These are phyloP conservation scores for Teratosphaeriaceae sp. DNA, from an alignment of 2,329 filamentous ascomycete species.

Conservation along the genomic window DNA sequence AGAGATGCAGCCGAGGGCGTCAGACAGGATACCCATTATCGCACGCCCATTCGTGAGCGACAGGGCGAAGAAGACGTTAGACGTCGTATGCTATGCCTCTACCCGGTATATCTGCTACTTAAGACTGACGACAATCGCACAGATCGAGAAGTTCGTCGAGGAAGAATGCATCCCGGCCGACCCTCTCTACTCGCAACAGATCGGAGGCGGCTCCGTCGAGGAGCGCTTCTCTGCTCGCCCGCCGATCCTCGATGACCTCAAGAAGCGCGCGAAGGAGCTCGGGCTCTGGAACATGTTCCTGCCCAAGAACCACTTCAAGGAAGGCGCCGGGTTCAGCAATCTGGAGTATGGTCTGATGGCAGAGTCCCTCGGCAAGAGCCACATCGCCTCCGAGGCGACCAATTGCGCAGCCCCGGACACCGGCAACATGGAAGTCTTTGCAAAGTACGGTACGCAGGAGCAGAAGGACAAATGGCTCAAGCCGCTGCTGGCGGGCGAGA, in stretches of 20 bases:
- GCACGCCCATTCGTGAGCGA: slow-evolving; percentile 68
- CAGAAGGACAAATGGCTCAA: slow-evolving; percentile 47
- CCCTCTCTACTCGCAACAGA: slow-evolving; percentile 69
- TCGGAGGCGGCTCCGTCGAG: slow-evolving; percentile 58
- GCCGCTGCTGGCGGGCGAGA: slow-evolving; percentile 43
- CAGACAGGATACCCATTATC: slow-evolving; percentile 52
- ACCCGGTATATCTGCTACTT: neutral
- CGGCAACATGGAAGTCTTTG: slow-evolving; percentile 48
- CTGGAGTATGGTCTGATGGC: slow-evolving; percentile 98
- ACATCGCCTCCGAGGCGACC: slow-evolving; percentile 78
- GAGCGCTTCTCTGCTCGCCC: slow-evolving; percentile 77
- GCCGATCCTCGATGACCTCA: slow-evolving; percentile 77
- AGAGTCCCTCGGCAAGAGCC: slow-evolving; percentile 84
- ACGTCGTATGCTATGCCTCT: slow-evolving; percentile 48
- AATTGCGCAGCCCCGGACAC: slow-evolving; percentile 54
- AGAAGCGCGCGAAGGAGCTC: slow-evolving; percentile 71
- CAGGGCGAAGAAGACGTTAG: slow-evolving; percentile 73
- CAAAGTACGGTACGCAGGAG: slow-evolving; percentile 45
- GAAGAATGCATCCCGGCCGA: slow-evolving; percentile 79
- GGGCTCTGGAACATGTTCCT: slow-evolving; percentile 99
- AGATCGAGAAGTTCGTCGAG: slow-evolving; percentile 86
- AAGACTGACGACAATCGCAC: slow-evolving; percentile 1
- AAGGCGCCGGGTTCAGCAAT: slow-evolving; percentile 91
- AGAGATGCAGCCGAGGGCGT: slow-evolving; percentile 40
- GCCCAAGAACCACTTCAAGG: slow-evolving; percentile 88